These are phyloP conservation scores for Thalia dealbata DNA, from an alignment of 176 grass and related monocot genomes.

Conservation along the genomic window DNA sequence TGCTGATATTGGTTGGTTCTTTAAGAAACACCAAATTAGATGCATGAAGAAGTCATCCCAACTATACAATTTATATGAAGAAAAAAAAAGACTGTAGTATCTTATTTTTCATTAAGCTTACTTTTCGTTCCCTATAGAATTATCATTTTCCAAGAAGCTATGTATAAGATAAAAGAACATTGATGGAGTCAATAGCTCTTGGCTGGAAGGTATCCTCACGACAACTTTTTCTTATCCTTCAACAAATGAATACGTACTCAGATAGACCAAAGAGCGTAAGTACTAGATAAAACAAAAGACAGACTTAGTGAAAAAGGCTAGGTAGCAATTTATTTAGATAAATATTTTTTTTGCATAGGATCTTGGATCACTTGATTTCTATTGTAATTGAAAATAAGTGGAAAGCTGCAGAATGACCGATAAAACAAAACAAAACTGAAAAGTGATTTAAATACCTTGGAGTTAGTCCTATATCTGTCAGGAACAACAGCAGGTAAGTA, in stretches of 20 bases:
- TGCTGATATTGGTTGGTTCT: no score
- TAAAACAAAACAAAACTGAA: not conserved
- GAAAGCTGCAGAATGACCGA: not conserved
- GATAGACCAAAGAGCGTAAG: no score
- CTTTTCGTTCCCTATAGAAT: not conserved
- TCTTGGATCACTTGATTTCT: not conserved
- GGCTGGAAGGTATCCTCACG: no score
- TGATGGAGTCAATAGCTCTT: no score
- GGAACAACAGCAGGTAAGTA: conserved; percentile 84
- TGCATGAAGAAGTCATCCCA: no score
- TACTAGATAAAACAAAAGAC: no score
- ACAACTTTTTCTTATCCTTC: no score
- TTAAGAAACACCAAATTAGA: no score
- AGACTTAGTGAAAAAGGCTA: no score
- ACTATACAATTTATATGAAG: no score
- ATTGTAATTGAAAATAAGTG: not conserved
- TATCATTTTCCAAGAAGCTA: not conserved
- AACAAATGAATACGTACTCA: no score
- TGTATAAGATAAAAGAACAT: not conserved
- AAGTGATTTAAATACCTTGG: conserved; percentile 37
- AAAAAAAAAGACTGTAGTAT: not conserved
- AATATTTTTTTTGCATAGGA: not conserved
- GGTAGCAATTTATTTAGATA: not conserved
- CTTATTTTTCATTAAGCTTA: not conserved
- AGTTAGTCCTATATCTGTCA: conserved; percentile 78